Percentiles rank a stretch among this genome's conserved stretches.
phyloP scores from a whole-genome alignment of 148 eudicot genomes.

The Simmondsia chinensis region DNA sequence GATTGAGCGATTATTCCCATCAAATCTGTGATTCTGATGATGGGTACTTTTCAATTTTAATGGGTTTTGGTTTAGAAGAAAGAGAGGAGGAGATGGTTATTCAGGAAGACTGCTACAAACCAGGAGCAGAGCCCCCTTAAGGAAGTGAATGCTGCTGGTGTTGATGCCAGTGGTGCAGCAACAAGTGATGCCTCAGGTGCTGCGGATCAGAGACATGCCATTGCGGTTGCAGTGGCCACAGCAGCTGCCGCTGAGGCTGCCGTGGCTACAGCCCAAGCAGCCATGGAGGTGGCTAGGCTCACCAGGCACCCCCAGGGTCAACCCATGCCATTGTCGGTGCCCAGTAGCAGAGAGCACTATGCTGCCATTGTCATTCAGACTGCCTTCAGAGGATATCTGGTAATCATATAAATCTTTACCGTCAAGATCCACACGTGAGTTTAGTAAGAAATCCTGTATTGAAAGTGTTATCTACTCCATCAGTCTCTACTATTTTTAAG shows the following conservation, averaged over 20 bases:
- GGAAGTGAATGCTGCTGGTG: slow-evolving; percentile 14
- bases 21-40: not conserved
- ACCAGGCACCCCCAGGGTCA: too few relatives aligned
- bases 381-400: slow-evolving; percentile 80
- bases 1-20: too few relatives aligned
- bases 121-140: too few relatives aligned
- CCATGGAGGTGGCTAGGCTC: slow-evolving; percentile 41
- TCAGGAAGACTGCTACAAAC: slow-evolving; percentile 34
- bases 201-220: slow-evolving; percentile 31
- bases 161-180: not conserved
- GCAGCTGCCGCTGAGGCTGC: slow-evolving; percentile 50
- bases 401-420: slow-evolving; percentile 4
- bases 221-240: slow-evolving; percentile 42
- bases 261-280: slow-evolving; percentile 43
- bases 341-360: slow-evolving; percentile 26
- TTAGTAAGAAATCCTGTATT: too few relatives aligned
- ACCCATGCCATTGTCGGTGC: too few relatives aligned
- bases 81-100: slow-evolving; percentile 69
- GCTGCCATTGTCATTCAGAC: slow-evolving; percentile 83
- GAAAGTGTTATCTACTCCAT: not conserved
- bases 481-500: not conserved
- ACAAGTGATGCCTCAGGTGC: not conserved
- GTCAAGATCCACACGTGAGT: too few relatives aligned
- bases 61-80: slow-evolving; percentile 27
- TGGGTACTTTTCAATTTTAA: not conserved